phyloP scores from a whole-genome alignment of 2,329 filamentous ascomycete species.

The Trichoderma semiorbis region DNA sequence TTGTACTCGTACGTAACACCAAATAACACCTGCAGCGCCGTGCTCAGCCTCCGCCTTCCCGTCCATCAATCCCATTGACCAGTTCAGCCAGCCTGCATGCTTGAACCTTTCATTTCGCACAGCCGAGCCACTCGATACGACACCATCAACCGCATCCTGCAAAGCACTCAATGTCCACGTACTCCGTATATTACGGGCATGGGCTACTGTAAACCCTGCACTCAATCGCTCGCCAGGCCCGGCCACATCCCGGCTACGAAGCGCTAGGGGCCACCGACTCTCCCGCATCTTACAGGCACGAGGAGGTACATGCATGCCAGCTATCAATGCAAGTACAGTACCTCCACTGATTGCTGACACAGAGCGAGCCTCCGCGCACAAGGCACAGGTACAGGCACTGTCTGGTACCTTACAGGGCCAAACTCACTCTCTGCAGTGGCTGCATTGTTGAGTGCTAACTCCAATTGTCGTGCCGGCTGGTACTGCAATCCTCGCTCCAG shows the following conservation, averaged over 20 bases:
- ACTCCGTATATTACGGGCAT: not conserved
- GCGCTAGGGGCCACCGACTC: slow-evolving; percentile 8
- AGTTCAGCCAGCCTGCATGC: not conserved
- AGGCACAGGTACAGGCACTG: not conserved
- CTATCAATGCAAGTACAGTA: not conserved
- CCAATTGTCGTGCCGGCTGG: not conserved
- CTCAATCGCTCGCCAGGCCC: not conserved
- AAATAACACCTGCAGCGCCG: not conserved
- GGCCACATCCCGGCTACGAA: not conserved
- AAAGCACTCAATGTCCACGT: not conserved
- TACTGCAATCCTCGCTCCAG: not conserved
- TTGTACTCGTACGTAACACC: not conserved
- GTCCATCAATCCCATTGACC: not conserved
- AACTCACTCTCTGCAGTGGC: not conserved
- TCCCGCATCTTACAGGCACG: not conserved
- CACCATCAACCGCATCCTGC: not conserved
- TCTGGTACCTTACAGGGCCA: not conserved
- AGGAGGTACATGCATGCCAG: not conserved
- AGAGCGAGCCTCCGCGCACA: slow-evolving; percentile 3
- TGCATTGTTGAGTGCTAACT: not conserved
- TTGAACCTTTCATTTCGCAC: slow-evolving; percentile 17
- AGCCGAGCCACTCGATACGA: not conserved
- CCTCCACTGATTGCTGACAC: not conserved
- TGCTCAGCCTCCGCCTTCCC: not conserved
- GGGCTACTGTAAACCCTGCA: not conserved